Evolutionary conservation across 257 asterid species (phyloP).

Genomic region (Nicotiana noctiflora): DNA sequence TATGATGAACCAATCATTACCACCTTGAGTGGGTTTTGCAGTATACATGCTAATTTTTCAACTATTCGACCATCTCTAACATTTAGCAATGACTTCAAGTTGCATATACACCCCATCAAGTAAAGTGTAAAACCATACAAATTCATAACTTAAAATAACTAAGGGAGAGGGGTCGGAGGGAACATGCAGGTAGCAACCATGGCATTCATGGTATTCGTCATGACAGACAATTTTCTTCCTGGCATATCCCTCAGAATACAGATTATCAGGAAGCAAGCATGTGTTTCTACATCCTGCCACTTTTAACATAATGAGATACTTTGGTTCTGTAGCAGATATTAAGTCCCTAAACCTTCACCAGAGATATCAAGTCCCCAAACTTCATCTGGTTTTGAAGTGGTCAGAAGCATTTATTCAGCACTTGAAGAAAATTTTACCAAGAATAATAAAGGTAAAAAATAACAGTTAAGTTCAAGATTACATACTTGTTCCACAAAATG

Average conservation of each 20-base stretch:
- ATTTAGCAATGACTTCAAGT: not conserved
- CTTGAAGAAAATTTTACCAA: not conserved
- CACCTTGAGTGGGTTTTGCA: not conserved
- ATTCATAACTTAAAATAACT: not conserved
- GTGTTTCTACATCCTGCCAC: not conserved
- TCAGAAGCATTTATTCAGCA: not conserved
- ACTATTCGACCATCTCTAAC: not conserved
- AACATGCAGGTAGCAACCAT: not conserved
- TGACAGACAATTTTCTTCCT: not conserved
- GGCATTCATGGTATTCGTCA: not conserved
- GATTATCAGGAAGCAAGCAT: not conserved
- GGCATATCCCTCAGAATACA: not conserved
- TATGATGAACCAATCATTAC: not conserved
- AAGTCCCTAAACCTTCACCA: not conserved
- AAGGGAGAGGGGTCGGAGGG: not conserved
- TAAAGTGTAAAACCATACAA: not conserved
- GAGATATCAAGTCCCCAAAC: not conserved
- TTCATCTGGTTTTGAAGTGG: not conserved
- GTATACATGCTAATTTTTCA: not conserved
- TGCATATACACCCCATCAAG: not conserved
- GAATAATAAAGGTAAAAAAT: not conserved
- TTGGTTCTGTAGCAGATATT: not conserved
- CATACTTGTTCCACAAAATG: constrained; percentile 94
- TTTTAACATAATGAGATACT: not conserved
- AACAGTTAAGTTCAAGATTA: constrained; percentile 14